Evolutionary conservation across 257 asterid genomes (phyloP).

Genomic region (Fraxinus americana): DNA sequence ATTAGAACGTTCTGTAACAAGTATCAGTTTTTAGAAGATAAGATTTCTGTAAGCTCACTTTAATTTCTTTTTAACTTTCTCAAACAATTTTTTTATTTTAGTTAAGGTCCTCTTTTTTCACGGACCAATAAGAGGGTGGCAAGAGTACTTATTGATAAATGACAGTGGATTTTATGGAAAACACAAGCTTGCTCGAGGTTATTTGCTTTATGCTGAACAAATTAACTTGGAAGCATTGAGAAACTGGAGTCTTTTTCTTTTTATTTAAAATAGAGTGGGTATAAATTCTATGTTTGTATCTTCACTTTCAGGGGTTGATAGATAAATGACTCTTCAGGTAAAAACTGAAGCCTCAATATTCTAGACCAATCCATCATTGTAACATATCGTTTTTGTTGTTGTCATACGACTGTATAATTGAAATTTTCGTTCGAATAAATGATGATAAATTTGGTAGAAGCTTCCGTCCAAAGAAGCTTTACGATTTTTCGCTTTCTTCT

Average conservation of each 20-base stretch:
- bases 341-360: too few relatives aligned
- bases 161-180: neutral
- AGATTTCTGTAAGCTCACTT: neutral
- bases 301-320: neutral
- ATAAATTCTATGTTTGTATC: neutral
- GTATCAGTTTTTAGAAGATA: neutral
- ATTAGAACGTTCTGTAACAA: neutral
- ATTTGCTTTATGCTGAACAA: slow-evolving; percentile 12
- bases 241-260: neutral
- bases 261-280: neutral
- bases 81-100: slow-evolving; percentile 6
- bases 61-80: neutral
- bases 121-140: neutral
- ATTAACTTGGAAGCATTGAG: neutral
- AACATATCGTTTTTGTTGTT: too few relatives aligned
- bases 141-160: neutral
- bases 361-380: neutral
- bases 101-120: slow-evolving; percentile 11
- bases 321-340: neutral
- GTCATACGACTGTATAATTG: neutral
- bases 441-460: neutral
- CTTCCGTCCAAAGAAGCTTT: too few relatives aligned
- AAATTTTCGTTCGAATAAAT: neutral
- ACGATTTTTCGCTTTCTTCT: too few relatives aligned
- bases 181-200: neutral